Conservation (phyloP, 108 stramenopile species). For the Phaeodactylum tricornutum region DNA sequence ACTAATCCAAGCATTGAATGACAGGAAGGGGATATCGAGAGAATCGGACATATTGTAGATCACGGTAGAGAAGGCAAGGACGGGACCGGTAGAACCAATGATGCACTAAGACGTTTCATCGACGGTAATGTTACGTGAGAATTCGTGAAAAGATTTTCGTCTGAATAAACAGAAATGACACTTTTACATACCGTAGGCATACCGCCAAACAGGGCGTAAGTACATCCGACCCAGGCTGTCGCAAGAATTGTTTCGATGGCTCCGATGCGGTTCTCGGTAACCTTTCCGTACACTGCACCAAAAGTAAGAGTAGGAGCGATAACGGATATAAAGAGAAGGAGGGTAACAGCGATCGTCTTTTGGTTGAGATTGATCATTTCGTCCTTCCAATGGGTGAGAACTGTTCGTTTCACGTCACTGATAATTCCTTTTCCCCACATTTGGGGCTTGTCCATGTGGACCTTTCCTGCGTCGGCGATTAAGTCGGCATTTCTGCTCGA, state of each 20-base stretch:
- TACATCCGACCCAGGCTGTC: constrained; percentile 31
- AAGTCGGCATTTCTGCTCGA: constrained; percentile 2
- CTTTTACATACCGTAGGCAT: constrained; percentile 11
- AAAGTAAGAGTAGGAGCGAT: constrained; percentile 28
- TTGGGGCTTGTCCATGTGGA: constrained; percentile 7
- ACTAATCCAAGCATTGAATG: constrained; percentile 5
- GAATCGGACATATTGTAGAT: constrained; percentile 21
- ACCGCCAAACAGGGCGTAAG: constrained; percentile 30
- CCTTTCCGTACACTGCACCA: constrained; percentile 17
- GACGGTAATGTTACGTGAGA: not conserved
- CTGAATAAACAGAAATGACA: not conserved
- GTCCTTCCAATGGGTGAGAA: constrained; percentile 16
- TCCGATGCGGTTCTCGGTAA: constrained; percentile 15
- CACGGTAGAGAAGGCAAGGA: constrained; percentile 25
- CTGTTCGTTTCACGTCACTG: constrained; percentile 18
- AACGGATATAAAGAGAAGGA: constrained; percentile 24
- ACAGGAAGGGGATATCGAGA: constrained; percentile 28
- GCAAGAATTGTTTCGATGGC: constrained; percentile 33
- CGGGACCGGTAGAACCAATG: constrained; percentile 39
- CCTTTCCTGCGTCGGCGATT: constrained; percentile 6
- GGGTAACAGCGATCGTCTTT: constrained; percentile 22
- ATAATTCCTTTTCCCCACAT: constrained; percentile 33
- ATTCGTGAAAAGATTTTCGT: not conserved
- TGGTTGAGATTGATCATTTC: constrained; percentile 47
- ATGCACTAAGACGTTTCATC: constrained; percentile 15